Evolutionary conservation across 495 filamentous ascomycete species (phyloP), one percentile per base, ranked within the genome.

Genomic region (Annulohypoxylon bovei): DNA sequence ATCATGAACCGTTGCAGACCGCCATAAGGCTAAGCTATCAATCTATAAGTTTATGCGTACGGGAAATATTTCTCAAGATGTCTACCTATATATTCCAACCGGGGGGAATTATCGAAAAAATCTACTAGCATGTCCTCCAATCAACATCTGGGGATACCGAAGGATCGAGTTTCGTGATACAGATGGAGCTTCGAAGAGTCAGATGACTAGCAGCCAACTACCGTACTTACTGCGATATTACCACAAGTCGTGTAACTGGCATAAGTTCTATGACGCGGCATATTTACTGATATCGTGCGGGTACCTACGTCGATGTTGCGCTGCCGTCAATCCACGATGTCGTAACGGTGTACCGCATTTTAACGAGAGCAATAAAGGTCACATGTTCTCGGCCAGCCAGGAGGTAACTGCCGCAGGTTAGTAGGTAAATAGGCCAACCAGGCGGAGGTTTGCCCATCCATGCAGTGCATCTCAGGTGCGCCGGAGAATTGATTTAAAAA

Each of bases 401-500:
- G 33, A 49, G 37, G 33, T 32, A 72, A 72, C 61, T 72, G 55
- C 70, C 70, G 70, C 63, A 65, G 65, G 60, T 68, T 65, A 65
- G 55, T 65, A 65, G 55, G 65, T 68, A 52, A 68, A 68, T 40
- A 50, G 37, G 55, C 70, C 65, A 72, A 72, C 70, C 60, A 65
- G 70, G 55, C 55, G 44, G 70, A 68, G 46, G 64, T 27, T 65
- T 30, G 53, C 14, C 27, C 54, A 56, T 53, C 55, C 59, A 72
- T 72, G 65, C 61, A 67, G 28, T 56, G 39, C 60, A 72, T 72
- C 70, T 55, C 56, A 65, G 65, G 61, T 65, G 65, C 60, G 56
- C 65, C 70, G 70, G 70, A 72, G 70, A 72, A 72, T 72, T 72
- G 65, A 72, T 65, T 58, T 72, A 44, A 57, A 57, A 58, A 62